phyloP scores from a whole-genome alignment of 371 early-diverging fungal genomes.

The Mucor ambiguus region DNA sequence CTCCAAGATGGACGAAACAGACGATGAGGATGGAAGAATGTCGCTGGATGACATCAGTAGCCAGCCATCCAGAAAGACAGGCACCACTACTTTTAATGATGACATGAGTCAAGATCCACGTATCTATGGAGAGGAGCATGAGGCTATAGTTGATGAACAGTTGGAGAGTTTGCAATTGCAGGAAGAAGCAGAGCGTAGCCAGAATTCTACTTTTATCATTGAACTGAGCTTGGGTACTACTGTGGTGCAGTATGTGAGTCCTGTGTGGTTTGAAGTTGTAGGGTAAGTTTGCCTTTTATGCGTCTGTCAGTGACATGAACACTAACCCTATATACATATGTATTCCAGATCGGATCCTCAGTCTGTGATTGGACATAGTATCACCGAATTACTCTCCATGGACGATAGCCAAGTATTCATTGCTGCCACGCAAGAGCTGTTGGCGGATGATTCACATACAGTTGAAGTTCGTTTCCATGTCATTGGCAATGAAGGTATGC shows the following conservation, averaged over 20 bases:
- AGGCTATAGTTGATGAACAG: constrained; percentile 7
- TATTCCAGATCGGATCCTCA: constrained; percentile 50
- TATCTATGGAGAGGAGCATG: background rate
- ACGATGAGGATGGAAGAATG: constrained; percentile 26
- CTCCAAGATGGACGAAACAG: constrained; percentile 26
- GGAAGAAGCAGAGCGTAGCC: constrained; percentile 56
- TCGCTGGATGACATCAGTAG: constrained; percentile 16
- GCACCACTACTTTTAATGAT: background rate
- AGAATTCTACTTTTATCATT: constrained; percentile 64
- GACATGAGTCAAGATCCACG: background rate
- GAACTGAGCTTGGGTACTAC: constrained; percentile 55
- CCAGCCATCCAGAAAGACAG: background rate
- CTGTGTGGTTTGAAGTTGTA: constrained; percentile 60
- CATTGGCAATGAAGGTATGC: constrained; percentile 40
- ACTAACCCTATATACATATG: background rate
- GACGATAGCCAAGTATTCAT: constrained; percentile 66
- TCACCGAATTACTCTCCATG: constrained; percentile 46
- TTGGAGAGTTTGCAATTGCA: constrained; percentile 41
- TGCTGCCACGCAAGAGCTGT: constrained; percentile 68
- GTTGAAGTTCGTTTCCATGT: constrained; percentile 78
- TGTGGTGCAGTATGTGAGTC: constrained; percentile 59
- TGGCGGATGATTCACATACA: constrained; percentile 72
- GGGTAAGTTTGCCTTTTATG: constrained; percentile 43
- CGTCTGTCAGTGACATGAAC: background rate
- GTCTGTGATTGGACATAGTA: constrained; percentile 46